These are phyloP conservation scores for Candida xiaguanensis DNA, from an alignment of 805 yeast genomes.

Conservation along the genomic window DNA sequence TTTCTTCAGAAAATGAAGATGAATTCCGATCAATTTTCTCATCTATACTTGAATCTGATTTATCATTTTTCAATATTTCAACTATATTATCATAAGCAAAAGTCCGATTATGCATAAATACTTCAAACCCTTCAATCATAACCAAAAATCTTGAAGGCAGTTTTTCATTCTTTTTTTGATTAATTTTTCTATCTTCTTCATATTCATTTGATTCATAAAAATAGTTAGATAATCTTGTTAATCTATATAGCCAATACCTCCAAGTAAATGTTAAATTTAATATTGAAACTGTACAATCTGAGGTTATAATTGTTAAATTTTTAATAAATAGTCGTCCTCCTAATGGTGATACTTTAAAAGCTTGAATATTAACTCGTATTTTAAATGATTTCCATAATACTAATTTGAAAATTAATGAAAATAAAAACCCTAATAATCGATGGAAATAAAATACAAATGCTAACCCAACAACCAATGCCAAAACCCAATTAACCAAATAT, in stretches of 20 bases:
- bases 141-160: constrained; percentile 57
- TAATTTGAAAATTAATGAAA: constrained; percentile 51
- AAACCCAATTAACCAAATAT: constrained; percentile 79
- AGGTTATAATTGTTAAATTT: constrained; percentile 69
- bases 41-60: neutral
- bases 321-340: constrained; percentile 82
- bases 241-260: constrained; percentile 76
- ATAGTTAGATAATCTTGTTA: constrained; percentile 39
- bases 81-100: constrained; percentile 68
- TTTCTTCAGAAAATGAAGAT: constrained; percentile 6
- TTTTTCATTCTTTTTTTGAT: constrained; percentile 35
- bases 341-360: constrained; percentile 70
- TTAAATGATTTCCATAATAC: constrained; percentile 61
- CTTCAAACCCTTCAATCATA: constrained; percentile 72
- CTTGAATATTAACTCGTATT: constrained; percentile 62
- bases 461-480: constrained; percentile 58
- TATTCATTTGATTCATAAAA: constrained; percentile 11
- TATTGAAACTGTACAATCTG: constrained; percentile 66
- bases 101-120: constrained; percentile 78
- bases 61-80: constrained; percentile 25
- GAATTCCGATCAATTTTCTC: constrained; percentile 6
- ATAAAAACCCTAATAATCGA: constrained; percentile 58
- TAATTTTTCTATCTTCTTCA: neutral
- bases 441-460: constrained; percentile 74
- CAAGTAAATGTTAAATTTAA: constrained; percentile 77